A percentile compares a stretch with the other conserved stretches of the same genome.
phyloP scores from a whole-genome alignment of 345 rosid genomes.

The Hibiscus syriacus region DNA sequence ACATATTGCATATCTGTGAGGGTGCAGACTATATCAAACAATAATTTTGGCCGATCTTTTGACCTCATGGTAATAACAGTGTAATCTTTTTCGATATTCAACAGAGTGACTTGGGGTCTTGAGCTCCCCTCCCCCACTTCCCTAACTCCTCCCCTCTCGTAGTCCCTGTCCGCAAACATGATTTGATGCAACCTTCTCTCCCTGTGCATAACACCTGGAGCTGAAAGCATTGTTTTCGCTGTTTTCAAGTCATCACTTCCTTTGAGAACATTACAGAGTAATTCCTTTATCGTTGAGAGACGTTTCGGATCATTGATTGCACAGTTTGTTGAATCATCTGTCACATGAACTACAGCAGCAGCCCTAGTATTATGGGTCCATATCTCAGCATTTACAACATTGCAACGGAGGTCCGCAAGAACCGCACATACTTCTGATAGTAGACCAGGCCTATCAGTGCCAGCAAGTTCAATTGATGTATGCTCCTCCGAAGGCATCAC shows the following conservation, averaged over 20 bases:
- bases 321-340: conserved; percentile 45
- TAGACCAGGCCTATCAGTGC: conserved; percentile 80
- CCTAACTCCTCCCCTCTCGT: conserved; percentile 35
- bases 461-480: conserved; percentile 76
- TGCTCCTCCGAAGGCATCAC: conserved; percentile 73
- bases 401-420: conserved; percentile 73
- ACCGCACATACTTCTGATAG: conserved; percentile 89
- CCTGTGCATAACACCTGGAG: conserved; percentile 48
- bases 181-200: conserved; percentile 92
- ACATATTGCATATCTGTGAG: conserved; percentile 95
- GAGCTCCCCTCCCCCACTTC: conserved; percentile 27
- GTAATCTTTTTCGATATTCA: conserved; percentile 74
- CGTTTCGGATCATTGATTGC: conserved; percentile 59
- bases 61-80: conserved; percentile 77
- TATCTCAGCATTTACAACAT: conserved; percentile 79
- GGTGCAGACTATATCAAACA: conserved; percentile 85
- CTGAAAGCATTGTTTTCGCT: conserved; percentile 55
- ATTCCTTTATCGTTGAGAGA: conserved; percentile 53
- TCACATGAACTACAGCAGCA: conserved; percentile 80
- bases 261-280: conserved; percentile 66
- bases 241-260: conserved; percentile 47
- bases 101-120: conserved; percentile 59
- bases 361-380: conserved; percentile 97
- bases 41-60: conserved; percentile 70
- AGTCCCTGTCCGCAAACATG: conserved; percentile 89